Conservation (phyloP, 1,284 basidiomycete genomes). For the Ceratobasidium papillatum region DNA sequence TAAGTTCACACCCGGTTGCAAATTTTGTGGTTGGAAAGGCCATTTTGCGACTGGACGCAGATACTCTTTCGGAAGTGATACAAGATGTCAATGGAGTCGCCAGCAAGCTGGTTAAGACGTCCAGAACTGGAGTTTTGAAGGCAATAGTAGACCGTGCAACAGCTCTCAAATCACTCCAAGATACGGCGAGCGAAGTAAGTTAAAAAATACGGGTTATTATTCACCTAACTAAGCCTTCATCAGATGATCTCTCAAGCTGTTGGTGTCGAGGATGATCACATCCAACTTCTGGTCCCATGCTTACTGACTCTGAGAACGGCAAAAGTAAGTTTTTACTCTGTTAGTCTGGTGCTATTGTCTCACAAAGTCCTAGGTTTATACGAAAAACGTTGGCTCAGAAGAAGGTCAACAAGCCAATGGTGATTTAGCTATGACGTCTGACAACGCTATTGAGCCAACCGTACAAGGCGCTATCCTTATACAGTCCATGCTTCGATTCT, state of each 20-base stretch:
- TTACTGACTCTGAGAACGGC: constrained; percentile 68
- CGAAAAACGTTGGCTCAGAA: constrained; percentile 44
- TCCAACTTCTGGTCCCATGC: constrained; percentile 68
- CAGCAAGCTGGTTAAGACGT: constrained; percentile 56
- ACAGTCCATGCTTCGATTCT: constrained; percentile 78
- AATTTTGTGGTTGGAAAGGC: constrained; percentile 91
- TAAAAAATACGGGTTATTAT: not conserved
- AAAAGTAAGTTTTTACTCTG: constrained; percentile 54
- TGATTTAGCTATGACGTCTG: constrained; percentile 33
- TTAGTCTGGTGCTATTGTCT: not conserved
- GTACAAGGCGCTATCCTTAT: constrained; percentile 88
- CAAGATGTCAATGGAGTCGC: constrained; percentile 57
- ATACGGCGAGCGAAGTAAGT: constrained; percentile 55
- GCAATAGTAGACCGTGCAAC: constrained; percentile 75
- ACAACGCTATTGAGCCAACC: constrained; percentile 64
- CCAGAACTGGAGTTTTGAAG: constrained; percentile 71
- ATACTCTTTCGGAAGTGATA: constrained; percentile 67
- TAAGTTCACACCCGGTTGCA: constrained; percentile 85
- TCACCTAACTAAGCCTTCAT: not conserved
- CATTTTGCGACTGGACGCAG: constrained; percentile 64
- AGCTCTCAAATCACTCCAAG: constrained; percentile 54
- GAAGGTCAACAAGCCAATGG: constrained; percentile 41
- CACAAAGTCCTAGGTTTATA: constrained; percentile 9
- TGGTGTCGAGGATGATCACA: constrained; percentile 59
- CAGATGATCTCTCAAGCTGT: constrained; percentile 72